phyloP scores from a whole-genome alignment of 163 green algal genomes.

The Scenedesmus sp. region DNA sequence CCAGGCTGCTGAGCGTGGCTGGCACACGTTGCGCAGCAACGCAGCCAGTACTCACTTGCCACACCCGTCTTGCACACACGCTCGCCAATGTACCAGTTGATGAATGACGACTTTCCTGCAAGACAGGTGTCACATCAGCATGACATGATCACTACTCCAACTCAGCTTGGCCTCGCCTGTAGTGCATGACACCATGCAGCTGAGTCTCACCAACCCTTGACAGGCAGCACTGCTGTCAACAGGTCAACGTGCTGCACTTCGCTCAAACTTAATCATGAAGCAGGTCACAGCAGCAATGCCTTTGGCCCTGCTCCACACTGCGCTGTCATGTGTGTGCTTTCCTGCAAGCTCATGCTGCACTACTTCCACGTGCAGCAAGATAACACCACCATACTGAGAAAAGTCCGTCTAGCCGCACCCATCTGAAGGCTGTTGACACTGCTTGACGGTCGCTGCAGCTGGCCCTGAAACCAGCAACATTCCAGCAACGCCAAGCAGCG shows the following conservation, averaged over 20 bases:
- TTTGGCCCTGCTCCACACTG: no score
- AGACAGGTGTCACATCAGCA: neutral
- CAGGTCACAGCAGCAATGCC: no score
- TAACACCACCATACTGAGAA: neutral
- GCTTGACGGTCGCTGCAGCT: neutral
- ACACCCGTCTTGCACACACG: slow-evolving; percentile 67
- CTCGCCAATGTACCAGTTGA: slow-evolving; percentile 80
- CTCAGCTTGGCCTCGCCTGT: neutral
- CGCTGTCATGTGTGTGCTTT: no score
- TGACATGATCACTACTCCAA: neutral
- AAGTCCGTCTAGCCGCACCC: neutral
- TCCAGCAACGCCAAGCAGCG: neutral
- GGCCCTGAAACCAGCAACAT: neutral
- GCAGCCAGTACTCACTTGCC: slow-evolving; percentile 46
- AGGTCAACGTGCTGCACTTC: no score
- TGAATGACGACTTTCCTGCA: slow-evolving; percentile 81
- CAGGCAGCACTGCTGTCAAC: no score
- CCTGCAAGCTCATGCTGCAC: no score
- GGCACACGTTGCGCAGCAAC: neutral
- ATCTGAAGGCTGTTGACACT: neutral
- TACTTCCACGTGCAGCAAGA: neutral
- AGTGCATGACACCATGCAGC: no score
- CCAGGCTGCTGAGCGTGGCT: neutral
- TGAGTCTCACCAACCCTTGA: no score
- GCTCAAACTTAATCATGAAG: no score